phyloP scores from a whole-genome alignment of 2,329 filamentous ascomycete genomes.

The Neoarthrinium moseri region DNA sequence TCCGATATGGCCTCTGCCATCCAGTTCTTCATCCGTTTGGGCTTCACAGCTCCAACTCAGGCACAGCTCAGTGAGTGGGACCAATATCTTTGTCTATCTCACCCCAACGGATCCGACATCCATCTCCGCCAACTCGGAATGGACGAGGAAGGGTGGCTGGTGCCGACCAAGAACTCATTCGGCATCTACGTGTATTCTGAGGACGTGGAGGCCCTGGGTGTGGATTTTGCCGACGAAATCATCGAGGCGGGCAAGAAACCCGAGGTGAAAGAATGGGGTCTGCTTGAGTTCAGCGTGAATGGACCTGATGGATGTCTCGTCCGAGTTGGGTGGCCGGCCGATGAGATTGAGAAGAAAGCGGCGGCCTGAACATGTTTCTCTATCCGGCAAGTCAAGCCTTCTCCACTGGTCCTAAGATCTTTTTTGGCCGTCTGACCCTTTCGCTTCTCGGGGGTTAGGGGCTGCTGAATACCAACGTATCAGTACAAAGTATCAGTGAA shows the following conservation, averaged over 20 bases:
- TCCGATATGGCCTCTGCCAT: background rate
- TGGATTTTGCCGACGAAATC: conserved; percentile 4
- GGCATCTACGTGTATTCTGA: conserved; percentile 5
- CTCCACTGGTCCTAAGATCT: no score
- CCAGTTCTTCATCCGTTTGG: conserved; percentile 4
- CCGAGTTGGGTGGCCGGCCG: conserved; percentile 3
- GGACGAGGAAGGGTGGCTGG: conserved; percentile 1
- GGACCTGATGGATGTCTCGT: conserved; percentile 6
- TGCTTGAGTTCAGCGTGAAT: conserved; percentile 6
- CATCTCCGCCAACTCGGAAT: conserved; percentile 1
- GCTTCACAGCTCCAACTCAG: conserved; percentile 1
- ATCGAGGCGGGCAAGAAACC: conserved; percentile 3
- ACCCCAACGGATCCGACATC: conserved; percentile 6
- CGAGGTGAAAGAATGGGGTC: conserved; percentile 5
- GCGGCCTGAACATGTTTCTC: background rate
- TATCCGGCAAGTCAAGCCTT: no score
- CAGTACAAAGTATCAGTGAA: no score
- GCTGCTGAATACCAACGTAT: no score
- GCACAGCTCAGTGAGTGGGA: background rate
- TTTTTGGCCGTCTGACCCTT: no score
- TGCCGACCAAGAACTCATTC: background rate
- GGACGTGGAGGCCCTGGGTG: background rate
- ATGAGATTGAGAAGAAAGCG: conserved; percentile 1
- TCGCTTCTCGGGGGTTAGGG: no score
- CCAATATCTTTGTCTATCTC: background rate